Conservation (phyloP, 2,329 filamentous ascomycete species). For the Paraphoma chrysanthemicola region DNA sequence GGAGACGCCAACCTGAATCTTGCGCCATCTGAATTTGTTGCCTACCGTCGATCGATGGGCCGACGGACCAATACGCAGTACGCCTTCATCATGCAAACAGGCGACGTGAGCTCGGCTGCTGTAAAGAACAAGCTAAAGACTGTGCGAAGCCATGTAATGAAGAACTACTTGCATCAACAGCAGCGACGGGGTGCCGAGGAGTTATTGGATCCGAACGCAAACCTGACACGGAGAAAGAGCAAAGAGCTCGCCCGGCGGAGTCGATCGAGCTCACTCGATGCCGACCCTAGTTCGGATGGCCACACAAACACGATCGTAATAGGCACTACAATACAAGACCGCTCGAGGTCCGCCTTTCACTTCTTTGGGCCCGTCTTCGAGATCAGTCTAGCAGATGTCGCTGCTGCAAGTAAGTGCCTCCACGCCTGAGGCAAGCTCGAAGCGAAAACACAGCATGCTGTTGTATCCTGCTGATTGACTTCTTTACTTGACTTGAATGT, state of each 20-base stretch:
- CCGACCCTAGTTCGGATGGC: neutral
- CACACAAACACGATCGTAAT: neutral
- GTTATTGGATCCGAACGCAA: constrained; percentile 1
- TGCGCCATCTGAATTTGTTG: neutral
- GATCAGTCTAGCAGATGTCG: neutral
- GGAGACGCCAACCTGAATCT: neutral
- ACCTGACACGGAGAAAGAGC: constrained; percentile 12
- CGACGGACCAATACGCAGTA: constrained; percentile 15
- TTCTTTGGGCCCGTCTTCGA: neutral
- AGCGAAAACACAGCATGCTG: neutral
- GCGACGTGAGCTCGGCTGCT: constrained; percentile 17
- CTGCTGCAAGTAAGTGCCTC: neutral
- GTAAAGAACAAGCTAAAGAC: constrained; percentile 27
- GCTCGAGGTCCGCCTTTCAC: neutral
- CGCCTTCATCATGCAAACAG: constrained; percentile 28
- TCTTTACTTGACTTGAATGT: too few relatives aligned
- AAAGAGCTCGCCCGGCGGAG: constrained; percentile 15
- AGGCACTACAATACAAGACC: neutral
- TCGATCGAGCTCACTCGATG: constrained; percentile 17
- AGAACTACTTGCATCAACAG: constrained; percentile 26
- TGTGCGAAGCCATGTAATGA: constrained; percentile 34
- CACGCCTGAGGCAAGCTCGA: neutral
- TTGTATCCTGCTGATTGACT: too few relatives aligned
- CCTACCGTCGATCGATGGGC: neutral
- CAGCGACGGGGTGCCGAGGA: constrained; percentile 3